These are phyloP conservation scores for Holtermanniella nyarrowii DNA, from an alignment of 768 basidiomycete species.

Conservation along the genomic window DNA sequence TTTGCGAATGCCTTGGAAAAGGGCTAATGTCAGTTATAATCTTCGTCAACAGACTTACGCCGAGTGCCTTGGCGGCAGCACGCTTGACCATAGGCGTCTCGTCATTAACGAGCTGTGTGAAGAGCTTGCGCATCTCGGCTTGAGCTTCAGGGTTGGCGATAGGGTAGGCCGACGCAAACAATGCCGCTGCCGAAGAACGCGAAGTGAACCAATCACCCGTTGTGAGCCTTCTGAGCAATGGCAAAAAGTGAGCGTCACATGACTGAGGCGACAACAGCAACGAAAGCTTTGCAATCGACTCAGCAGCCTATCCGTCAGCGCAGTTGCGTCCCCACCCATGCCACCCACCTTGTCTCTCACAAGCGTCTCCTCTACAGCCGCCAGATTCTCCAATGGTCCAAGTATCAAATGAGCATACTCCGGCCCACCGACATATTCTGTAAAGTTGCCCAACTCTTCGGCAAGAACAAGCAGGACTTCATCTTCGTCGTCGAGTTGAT, in stretches of 20 bases:
- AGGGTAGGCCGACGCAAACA: slow-evolving; percentile 81
- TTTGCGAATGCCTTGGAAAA: slow-evolving; percentile 69
- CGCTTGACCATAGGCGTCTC: slow-evolving; percentile 98
- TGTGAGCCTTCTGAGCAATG: slow-evolving; percentile 76
- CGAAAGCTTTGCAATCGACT: slow-evolving; percentile 86
- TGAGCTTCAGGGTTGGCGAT: slow-evolving; percentile 42
- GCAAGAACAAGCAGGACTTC: slow-evolving; percentile 92
- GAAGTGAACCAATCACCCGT: slow-evolving; percentile 98
- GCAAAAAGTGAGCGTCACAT: slow-evolving; percentile 82
- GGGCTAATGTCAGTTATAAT: slow-evolving; percentile 46
- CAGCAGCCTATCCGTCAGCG: slow-evolving; percentile 61
- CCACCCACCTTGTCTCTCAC: slow-evolving; percentile 83
- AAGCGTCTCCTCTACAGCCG: slow-evolving; percentile 92
- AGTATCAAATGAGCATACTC: slow-evolving; percentile 77
- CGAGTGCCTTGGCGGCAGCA: slow-evolving; percentile 91
- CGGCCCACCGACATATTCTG: slow-evolving; percentile 86
- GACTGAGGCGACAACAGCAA: slow-evolving; percentile 63
- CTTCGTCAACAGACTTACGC: slow-evolving; percentile 51
- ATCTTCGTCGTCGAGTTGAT: slow-evolving; percentile 99
- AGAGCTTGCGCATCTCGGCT: slow-evolving; percentile 78
- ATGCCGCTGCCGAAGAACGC: slow-evolving; percentile 84
- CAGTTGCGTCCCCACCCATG: not conserved
- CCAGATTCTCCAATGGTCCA: slow-evolving; percentile 87
- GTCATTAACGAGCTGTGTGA: slow-evolving; percentile 69
- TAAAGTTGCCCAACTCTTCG: slow-evolving; percentile 87